These are phyloP conservation scores for Phytophthora ohioensis DNA, from an alignment of 352 stramenopile species.

Conservation along the genomic window DNA sequence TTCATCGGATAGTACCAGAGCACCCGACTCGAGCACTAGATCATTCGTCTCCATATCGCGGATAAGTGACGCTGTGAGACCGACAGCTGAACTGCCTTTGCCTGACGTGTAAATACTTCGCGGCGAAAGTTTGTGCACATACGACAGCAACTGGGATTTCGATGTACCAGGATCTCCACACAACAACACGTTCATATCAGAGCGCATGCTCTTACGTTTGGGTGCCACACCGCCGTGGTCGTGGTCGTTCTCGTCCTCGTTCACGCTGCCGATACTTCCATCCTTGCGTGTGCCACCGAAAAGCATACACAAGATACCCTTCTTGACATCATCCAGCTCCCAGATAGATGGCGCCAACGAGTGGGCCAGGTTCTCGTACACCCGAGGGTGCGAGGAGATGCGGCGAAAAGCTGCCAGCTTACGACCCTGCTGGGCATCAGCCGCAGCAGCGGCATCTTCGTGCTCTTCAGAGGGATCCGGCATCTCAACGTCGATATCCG, in stretches of 20 bases:
- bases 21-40: constrained; percentile 97
- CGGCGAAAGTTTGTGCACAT: constrained; percentile 96
- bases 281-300: constrained; percentile 96
- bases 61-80: constrained; percentile 97
- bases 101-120: constrained; percentile 99
- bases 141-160: constrained; percentile 98
- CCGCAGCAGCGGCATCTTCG: constrained; percentile 51
- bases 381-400: constrained; percentile 81
- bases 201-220: constrained; percentile 83
- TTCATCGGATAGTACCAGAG: constrained; percentile 97
- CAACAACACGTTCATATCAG: constrained; percentile 99
- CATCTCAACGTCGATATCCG: constrained; percentile 50
- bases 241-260: constrained; percentile 47
- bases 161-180: constrained; percentile 98
- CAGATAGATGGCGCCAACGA: constrained; percentile 89
- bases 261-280: constrained; percentile 54
- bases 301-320: constrained; percentile 98
- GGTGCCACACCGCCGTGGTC: constrained; percentile 50
- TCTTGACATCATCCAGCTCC: constrained; percentile 99
- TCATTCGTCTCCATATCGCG: constrained; percentile 98
- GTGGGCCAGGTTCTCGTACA: constrained; percentile 85
- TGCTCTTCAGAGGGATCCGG: constrained; percentile 44
- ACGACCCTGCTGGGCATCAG: constrained; percentile 57
- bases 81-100: constrained; percentile 98
- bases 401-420: constrained; percentile 76